These are phyloP conservation scores for Suhomyces xylopsoci DNA, from an alignment of 805 yeast species.

Conservation along the genomic window DNA sequence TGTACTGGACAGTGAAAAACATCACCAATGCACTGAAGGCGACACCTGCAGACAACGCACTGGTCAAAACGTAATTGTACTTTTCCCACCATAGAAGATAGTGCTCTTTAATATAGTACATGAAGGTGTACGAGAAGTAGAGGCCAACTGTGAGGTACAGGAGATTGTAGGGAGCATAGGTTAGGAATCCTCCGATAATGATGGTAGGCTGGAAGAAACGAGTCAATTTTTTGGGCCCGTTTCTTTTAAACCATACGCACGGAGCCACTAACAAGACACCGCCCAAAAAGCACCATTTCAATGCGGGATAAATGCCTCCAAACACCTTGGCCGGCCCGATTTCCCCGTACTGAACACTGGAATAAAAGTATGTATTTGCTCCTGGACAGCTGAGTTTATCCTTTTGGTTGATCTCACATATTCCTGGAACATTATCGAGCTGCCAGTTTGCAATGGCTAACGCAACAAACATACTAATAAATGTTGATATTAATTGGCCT, in stretches of 20 bases:
- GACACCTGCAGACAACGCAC: slow-evolving; percentile 60
- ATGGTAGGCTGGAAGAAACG: slow-evolving; percentile 53
- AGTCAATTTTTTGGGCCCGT: slow-evolving; percentile 31
- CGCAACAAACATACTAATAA: slow-evolving; percentile 32
- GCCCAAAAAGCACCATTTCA: slow-evolving; percentile 57
- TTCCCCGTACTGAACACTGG: slow-evolving; percentile 54
- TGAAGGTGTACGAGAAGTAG: slow-evolving; percentile 53
- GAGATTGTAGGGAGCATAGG: slow-evolving; percentile 51
- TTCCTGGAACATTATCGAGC: slow-evolving; percentile 30
- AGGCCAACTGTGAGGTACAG: slow-evolving; percentile 59
- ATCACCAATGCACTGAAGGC: slow-evolving; percentile 59
- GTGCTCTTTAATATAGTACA: slow-evolving; percentile 49
- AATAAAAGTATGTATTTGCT: slow-evolving; percentile 48
- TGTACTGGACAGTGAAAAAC: slow-evolving; percentile 52
- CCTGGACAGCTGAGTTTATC: slow-evolving; percentile 41
- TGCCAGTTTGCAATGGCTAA: slow-evolving; percentile 41
- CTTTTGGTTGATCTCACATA: slow-evolving; percentile 36
- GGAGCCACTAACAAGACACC: slow-evolving; percentile 45
- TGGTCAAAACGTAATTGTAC: slow-evolving; percentile 61
- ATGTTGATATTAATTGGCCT: slow-evolving; percentile 40
- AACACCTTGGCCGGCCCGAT: slow-evolving; percentile 61
- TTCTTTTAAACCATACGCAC: slow-evolving; percentile 32
- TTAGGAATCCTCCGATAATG: slow-evolving; percentile 48
- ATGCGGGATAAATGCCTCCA: slow-evolving; percentile 49
- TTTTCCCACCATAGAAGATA: slow-evolving; percentile 66